Evolutionary conservation across 176 grass and related monocot genomes (phyloP).

Genomic region (Oryza australiensis): DNA sequence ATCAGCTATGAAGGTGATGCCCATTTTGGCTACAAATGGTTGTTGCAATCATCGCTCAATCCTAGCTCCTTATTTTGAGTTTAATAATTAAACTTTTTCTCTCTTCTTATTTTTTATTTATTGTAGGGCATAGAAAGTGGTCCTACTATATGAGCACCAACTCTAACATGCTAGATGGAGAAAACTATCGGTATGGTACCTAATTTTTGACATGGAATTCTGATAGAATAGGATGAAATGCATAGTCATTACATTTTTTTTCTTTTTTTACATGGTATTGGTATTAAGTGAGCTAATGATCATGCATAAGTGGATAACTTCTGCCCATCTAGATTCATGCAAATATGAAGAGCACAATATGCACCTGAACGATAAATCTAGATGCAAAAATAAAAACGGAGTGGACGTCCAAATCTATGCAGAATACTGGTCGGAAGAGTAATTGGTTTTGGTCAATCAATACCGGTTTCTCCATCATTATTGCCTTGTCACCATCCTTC

Average conservation of each 20-base stretch:
- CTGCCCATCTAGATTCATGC: conserved; percentile 5
- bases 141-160: conserved; percentile 32
- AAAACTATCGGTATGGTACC: conserved; percentile 17
- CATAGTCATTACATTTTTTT: not conserved
- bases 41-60: conserved; percentile 48
- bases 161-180: conserved; percentile 21
- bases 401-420: conserved; percentile 8
- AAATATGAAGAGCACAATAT: not conserved
- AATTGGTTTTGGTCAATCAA: conserved; percentile 30
- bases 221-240: not conserved
- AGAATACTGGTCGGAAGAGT: not conserved
- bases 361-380: not conserved
- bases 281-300: not conserved
- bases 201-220: not conserved
- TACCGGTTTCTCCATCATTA: not conserved
- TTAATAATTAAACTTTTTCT: conserved; percentile 18
- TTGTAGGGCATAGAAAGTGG: conserved; percentile 29
- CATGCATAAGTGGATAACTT: not conserved
- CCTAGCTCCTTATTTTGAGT: conserved; percentile 34
- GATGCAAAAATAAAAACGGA: not conserved
- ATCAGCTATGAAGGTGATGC: conserved; percentile 53
- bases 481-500: conserved; percentile 23
- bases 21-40: conserved; percentile 49
- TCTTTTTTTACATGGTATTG: not conserved
- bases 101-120: conserved; percentile 25